Evolutionary conservation across 768 basidiomycete species (phyloP).

Genomic region (Nidularia sp.): DNA sequence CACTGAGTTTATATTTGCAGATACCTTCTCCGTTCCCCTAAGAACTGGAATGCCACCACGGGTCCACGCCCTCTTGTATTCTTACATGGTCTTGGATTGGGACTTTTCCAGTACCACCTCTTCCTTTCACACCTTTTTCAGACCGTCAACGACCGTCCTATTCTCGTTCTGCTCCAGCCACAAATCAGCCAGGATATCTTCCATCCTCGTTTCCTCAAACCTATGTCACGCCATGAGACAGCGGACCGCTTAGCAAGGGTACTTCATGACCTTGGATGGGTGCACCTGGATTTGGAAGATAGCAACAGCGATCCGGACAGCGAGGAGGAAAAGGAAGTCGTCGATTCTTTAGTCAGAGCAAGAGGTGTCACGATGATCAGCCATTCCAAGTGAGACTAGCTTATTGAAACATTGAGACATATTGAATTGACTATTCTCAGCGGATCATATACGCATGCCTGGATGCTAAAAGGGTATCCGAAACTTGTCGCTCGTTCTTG

Average conservation of each 20-base stretch:
- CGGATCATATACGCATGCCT: conserved; percentile 82
- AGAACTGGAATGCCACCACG: conserved; percentile 52
- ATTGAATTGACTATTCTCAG: conserved; percentile 24
- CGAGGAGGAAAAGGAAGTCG: conserved; percentile 21
- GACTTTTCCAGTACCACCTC: conserved; percentile 66
- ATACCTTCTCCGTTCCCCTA: conserved; percentile 72
- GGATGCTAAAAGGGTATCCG: conserved; percentile 81
- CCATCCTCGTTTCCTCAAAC: conserved; percentile 66
- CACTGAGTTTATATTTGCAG: conserved; percentile 23
- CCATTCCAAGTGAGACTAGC: conserved; percentile 73
- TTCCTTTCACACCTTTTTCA: conserved; percentile 57
- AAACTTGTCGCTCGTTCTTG: conserved; percentile 70
- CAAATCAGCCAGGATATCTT: conserved; percentile 86
- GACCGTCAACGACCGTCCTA: conserved; percentile 59
- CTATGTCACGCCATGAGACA: conserved; percentile 61
- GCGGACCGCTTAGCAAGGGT: conserved; percentile 53
- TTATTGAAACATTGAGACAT: not conserved
- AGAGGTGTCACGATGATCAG: conserved; percentile 75
- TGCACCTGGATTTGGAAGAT: conserved; percentile 16
- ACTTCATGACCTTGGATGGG: conserved; percentile 65
- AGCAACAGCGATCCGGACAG: conserved; percentile 13
- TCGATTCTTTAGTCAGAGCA: conserved; percentile 10
- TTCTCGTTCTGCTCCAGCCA: conserved; percentile 76
- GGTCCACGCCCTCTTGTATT: conserved; percentile 75
- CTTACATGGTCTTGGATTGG: conserved; percentile 86